phyloP scores from a whole-genome alignment of 352 stramenopile species.

The Phytophthora podocarpi region DNA sequence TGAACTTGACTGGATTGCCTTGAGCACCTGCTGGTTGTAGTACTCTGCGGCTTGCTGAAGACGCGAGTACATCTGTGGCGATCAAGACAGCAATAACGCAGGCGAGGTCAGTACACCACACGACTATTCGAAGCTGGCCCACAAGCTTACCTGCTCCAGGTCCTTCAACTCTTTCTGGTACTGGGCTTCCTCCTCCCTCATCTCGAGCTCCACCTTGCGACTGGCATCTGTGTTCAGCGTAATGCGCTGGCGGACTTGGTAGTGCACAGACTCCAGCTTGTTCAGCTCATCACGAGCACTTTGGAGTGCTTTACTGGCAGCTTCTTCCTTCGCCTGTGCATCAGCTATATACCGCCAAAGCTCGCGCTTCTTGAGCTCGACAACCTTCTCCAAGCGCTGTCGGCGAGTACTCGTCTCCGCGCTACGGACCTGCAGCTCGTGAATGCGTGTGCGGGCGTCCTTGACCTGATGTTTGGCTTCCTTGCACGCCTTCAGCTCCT shows the following conservation, averaged over 20 bases:
- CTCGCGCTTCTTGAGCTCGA: slow-evolving; percentile 74
- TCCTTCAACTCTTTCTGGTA: slow-evolving; percentile 72
- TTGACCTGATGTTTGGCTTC: slow-evolving; percentile 79
- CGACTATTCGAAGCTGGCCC: neutral
- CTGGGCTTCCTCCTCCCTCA: slow-evolving; percentile 65
- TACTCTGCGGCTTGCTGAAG: slow-evolving; percentile 63
- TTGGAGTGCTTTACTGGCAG: slow-evolving; percentile 57
- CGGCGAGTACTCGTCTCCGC: slow-evolving; percentile 65
- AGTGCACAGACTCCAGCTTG: slow-evolving; percentile 56
- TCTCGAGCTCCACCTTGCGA: slow-evolving; percentile 69
- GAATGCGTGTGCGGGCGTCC: slow-evolving; percentile 51
- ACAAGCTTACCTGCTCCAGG: slow-evolving; percentile 56
- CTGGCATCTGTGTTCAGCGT: slow-evolving; percentile 47
- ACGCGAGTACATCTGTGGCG: slow-evolving; percentile 65
- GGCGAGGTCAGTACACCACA: slow-evolving; percentile 5
- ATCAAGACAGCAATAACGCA: neutral
- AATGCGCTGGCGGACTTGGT: slow-evolving; percentile 61
- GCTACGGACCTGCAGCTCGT: slow-evolving; percentile 50
- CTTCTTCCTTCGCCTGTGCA: slow-evolving; percentile 62
- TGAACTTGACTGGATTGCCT: slow-evolving; percentile 44
- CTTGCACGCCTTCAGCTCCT: slow-evolving; percentile 71
- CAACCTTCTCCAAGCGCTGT: slow-evolving; percentile 72
- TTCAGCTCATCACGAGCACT: slow-evolving; percentile 57
- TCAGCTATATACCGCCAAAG: slow-evolving; percentile 75
- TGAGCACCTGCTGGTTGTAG: slow-evolving; percentile 72